A percentile compares a stretch with the other conserved stretches of the same genome.
Evolutionary conservation across 1,284 basidiomycete genomes (phyloP).

Genomic region (Trichosporon faecale): DNA sequence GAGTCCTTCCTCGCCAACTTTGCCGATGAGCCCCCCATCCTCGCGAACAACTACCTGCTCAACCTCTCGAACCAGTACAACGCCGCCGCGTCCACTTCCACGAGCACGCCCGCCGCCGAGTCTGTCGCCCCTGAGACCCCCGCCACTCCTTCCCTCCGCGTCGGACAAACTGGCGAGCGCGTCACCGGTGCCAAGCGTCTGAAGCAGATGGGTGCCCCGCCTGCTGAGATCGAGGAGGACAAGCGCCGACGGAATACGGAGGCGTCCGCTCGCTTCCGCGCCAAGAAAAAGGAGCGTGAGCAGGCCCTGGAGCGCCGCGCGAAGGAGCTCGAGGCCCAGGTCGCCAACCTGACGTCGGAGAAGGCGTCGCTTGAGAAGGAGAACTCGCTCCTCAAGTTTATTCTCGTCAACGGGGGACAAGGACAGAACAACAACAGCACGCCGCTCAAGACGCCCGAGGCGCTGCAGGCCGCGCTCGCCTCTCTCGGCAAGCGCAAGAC

Average conservation of each 20-base stretch:
- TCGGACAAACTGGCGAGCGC: constrained; percentile 23
- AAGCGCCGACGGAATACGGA: constrained; percentile 94
- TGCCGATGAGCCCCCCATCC: constrained; percentile 27
- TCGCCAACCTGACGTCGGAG: constrained; percentile 80
- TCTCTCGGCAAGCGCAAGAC: constrained; percentile 39
- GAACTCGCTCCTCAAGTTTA: constrained; percentile 90
- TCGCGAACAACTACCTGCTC: constrained; percentile 32
- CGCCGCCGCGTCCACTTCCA: constrained; percentile 19
- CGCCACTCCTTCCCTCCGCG: constrained; percentile 17
- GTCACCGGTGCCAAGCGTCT: constrained; percentile 45
- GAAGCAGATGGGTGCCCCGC: constrained; percentile 43
- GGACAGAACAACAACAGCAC: constrained; percentile 20
- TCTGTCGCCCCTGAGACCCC: constrained; percentile 16
- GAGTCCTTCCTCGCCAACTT: constrained; percentile 49
- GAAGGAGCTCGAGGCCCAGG: constrained; percentile 82
- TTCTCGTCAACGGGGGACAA: constrained; percentile 75
- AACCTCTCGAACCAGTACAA: constrained; percentile 18
- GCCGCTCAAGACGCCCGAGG: constrained; percentile 26
- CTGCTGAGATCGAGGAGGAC: constrained; percentile 46
- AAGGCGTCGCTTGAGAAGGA: constrained; percentile 86
- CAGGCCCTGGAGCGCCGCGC: constrained; percentile 82
- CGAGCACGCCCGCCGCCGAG: constrained; percentile 23
- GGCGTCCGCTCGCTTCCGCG: constrained; percentile 91
- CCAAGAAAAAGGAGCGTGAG: constrained; percentile 99
- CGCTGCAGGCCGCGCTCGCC: constrained; percentile 36